These are phyloP conservation scores for Torulaspora microellipsoides DNA, from an alignment of 805 yeast species.

Conservation along the genomic window DNA sequence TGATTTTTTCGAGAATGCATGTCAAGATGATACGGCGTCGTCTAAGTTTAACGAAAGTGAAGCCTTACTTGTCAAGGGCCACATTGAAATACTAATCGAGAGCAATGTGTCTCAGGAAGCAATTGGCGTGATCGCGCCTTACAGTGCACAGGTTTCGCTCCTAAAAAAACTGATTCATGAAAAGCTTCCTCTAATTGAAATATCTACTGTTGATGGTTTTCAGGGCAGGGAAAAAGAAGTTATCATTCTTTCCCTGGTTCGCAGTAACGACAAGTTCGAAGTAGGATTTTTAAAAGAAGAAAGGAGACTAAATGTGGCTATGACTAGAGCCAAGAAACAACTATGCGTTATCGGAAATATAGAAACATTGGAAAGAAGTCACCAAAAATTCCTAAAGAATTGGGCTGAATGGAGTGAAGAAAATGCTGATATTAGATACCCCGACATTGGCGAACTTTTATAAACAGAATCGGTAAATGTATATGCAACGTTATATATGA, in stretches of 20 bases:
- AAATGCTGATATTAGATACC: constrained; percentile 62
- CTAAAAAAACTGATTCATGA: constrained; percentile 46
- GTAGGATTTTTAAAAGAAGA: constrained; percentile 81
- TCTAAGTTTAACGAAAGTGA: constrained; percentile 81
- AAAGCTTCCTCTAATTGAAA: constrained; percentile 50
- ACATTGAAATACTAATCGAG: constrained; percentile 47
- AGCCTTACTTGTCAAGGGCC: constrained; percentile 53
- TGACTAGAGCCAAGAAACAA: constrained; percentile 84
- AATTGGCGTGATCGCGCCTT: constrained; percentile 89
- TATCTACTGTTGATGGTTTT: constrained; percentile 91
- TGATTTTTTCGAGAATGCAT: constrained; percentile 59
- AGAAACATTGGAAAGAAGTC: constrained; percentile 51
- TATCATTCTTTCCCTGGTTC: constrained; percentile 71
- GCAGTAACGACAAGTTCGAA: constrained; percentile 66
- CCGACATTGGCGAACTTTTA: constrained; percentile 44
- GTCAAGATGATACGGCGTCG: constrained; percentile 33
- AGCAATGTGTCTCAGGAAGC: constrained; percentile 49
- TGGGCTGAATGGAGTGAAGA: constrained; percentile 74
- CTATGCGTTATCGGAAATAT: constrained; percentile 82
- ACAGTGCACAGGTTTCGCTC: constrained; percentile 75
- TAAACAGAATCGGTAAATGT: constrained; percentile 4
- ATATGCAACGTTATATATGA: constrained; percentile 2
- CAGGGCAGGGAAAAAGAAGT: constrained; percentile 95
- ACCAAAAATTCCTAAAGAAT: constrained; percentile 45
- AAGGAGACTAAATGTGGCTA: constrained; percentile 85